Evolutionary conservation across 164 flowering plant genomes (phyloP), one percentile per base, ranked within the genome.

Genomic region (Tetracentron sinense): DNA sequence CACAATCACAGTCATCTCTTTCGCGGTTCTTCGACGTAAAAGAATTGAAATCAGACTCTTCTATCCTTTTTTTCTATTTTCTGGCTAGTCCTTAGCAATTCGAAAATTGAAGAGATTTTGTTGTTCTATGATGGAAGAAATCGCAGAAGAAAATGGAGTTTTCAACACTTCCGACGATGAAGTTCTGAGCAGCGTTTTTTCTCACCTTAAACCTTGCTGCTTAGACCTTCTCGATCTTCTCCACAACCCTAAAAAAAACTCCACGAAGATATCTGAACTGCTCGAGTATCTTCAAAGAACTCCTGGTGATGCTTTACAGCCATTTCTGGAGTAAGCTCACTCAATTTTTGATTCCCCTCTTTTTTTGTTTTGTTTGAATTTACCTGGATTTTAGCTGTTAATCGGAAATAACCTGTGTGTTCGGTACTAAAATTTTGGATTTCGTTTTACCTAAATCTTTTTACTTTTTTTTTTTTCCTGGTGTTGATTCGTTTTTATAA

Each of bases 261-360:
- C 67, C 35, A 52, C 73, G 7, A 28, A 74, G 3, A 55, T 86
- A 47, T 57, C 81, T 51, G 75, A 74, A 19, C 59, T 88, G 21
- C 79, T 72, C 29, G 73, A 67, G 1, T 59, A 80, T 59, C 84
- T 91, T 60, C 78, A 73, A n/a, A 50, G 33, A 10, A 72, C 83
- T 42, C 65, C 85, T 0, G 35, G 85, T 15, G 19, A 63, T 48
- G 27, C 72, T 63, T 77, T 91, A 35, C 93, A 88, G 62, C 85
- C 91, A 5, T 77, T 82, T 61, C 67, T 91, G 56, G 90, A 91
- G 94, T 90, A 82, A 56, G 82, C 55, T 42, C 42, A 11, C 12
- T 46, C 11, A n/a, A 15, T 11, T 28, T 27, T 16, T 56, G 19
- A 15, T 28, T 28, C 28, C 47, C 47, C 33, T 48, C 28, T 47